A percentile compares a stretch with the other conserved stretches of the same genome.
These are phyloP conservation scores for Durusdinium trenchii DNA, from an alignment of 73 alveolate species.

Conservation along the genomic window DNA sequence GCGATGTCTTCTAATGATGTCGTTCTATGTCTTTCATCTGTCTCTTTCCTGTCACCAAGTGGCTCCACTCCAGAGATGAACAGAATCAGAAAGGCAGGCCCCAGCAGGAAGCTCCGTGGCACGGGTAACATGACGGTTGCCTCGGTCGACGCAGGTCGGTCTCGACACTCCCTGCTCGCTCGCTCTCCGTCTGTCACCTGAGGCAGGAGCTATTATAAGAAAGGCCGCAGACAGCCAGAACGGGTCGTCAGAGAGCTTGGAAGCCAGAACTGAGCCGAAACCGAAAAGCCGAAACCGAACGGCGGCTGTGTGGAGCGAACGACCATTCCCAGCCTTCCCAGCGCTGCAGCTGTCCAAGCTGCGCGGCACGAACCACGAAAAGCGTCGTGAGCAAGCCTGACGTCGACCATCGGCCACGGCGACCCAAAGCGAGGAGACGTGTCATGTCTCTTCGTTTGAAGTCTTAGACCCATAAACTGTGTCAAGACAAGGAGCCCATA, in stretches of 20 bases:
- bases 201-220: conserved; percentile 40
- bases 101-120: conserved; percentile 52
- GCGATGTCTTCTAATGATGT: too few species aligned
- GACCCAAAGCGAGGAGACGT: not conserved
- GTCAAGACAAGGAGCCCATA: conserved; percentile 21
- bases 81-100: conserved; percentile 62
- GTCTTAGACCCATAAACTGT: not conserved
- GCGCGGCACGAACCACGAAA: conserved; percentile 81
- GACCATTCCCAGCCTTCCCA: conserved; percentile 56
- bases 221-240: conserved; percentile 82
- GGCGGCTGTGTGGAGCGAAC: not conserved
- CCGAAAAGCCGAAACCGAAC: not conserved
- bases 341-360: conserved; percentile 76
- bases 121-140: conserved; percentile 52
- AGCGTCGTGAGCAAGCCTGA: conserved; percentile 67
- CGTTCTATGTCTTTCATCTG: not conserved
- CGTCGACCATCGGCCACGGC: not conserved
- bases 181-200: not conserved
- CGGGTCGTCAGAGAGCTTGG: conserved; percentile 79
- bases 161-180: not conserved
- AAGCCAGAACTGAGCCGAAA: conserved; percentile 19
- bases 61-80: conserved; percentile 61
- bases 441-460: not conserved
- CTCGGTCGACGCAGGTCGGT: not conserved
- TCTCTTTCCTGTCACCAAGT: not conserved